Evolutionary conservation across 169 alveolate species (phyloP).

Genomic region (Eimeria mitis): DNA sequence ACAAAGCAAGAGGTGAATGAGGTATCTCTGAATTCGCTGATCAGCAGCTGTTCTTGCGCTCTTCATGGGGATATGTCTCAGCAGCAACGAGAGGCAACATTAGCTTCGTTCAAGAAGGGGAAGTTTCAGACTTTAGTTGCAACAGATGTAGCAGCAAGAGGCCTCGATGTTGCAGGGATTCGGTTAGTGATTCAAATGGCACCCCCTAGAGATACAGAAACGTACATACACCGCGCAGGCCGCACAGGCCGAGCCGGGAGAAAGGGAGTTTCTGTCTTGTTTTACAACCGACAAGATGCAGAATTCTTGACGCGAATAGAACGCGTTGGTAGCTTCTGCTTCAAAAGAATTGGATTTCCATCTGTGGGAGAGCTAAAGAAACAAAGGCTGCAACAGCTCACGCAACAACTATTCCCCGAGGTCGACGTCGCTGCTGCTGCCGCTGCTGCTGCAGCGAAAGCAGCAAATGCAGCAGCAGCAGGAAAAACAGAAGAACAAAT

Average conservation of each 20-base stretch:
- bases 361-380: conserved; percentile 37
- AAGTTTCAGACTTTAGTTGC: conserved; percentile 93
- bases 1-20: conserved; percentile 95
- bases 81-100: conserved; percentile 93
- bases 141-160: conserved; percentile 96
- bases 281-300: conserved; percentile 75
- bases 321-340: conserved; percentile 53
- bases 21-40: conserved; percentile 88
- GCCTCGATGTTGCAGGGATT: conserved; percentile 95
- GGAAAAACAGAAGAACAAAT: conserved; percentile 6
- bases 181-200: conserved; percentile 92
- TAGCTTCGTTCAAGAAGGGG: conserved; percentile 89
- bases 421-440: conserved; percentile 46
- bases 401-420: conserved; percentile 51
- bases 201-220: conserved; percentile 92
- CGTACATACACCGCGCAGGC: conserved; percentile 93
- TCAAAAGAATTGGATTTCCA: conserved; percentile 85
- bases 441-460: conserved; percentile 48
- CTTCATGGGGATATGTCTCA: conserved; percentile 96
- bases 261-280: conserved; percentile 86
- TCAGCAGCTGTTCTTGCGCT: conserved; percentile 88
- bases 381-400: conserved; percentile 41
- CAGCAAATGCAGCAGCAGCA: conserved; percentile 15
- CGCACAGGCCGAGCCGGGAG: conserved; percentile 90
- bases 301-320: conserved; percentile 82